These are phyloP conservation scores for Fabrea salina DNA, from an alignment of 169 alveolate species.

Conservation along the genomic window DNA sequence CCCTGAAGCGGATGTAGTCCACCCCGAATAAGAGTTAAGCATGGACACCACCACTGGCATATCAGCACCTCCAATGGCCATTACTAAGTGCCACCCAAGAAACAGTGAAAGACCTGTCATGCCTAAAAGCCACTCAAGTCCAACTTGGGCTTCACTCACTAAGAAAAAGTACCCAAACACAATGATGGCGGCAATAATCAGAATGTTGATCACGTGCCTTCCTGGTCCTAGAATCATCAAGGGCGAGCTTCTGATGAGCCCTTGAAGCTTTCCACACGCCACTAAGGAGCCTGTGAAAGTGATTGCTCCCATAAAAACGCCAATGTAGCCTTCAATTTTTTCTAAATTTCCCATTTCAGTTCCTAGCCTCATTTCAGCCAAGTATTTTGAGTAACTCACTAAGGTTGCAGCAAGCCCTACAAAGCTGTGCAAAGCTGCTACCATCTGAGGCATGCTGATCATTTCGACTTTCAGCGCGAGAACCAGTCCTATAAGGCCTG, in stretches of 20 bases:
- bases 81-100: slow-evolving; percentile 66
- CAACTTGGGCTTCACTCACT: slow-evolving; percentile 35
- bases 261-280: slow-evolving; percentile 90
- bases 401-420: slow-evolving; percentile 95
- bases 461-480: slow-evolving; percentile 72
- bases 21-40: slow-evolving; percentile 84
- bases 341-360: slow-evolving; percentile 38
- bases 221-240: slow-evolving; percentile 64
- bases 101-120: slow-evolving; percentile 50
- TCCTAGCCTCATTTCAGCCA: too few relatives aligned
- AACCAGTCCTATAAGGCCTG: slow-evolving; percentile 40
- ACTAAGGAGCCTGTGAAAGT: slow-evolving; percentile 93
- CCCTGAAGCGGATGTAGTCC: slow-evolving; percentile 84
- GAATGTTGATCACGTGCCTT: slow-evolving; percentile 58
- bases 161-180: slow-evolving; percentile 63
- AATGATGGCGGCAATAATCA: slow-evolving; percentile 47
- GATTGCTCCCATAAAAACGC: slow-evolving; percentile 87
- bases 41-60: slow-evolving; percentile 88
- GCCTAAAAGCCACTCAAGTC: slow-evolving; percentile 38
- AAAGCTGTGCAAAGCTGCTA: slow-evolving; percentile 92
- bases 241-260: slow-evolving; percentile 72
- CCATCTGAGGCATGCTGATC: slow-evolving; percentile 88
- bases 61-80: slow-evolving; percentile 79
- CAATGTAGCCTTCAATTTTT: slow-evolving; percentile 69
- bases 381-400: slow-evolving; percentile 75